Evolutionary conservation across 352 stramenopile genomes (phyloP).

Genomic region (Elongisporangium undulatum): DNA sequence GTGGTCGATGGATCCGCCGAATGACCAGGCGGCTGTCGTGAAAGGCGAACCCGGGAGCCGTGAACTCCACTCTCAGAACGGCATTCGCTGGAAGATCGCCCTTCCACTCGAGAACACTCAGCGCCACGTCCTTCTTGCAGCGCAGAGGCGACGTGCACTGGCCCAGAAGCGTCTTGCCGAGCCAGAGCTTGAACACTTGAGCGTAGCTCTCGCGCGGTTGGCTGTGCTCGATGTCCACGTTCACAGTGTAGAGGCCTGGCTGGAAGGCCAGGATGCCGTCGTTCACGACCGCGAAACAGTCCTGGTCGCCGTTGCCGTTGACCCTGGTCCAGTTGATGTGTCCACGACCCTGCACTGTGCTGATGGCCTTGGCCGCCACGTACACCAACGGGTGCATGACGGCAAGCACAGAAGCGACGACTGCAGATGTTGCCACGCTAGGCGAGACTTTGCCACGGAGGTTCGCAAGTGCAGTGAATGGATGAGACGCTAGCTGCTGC

Average conservation of each 20-base stretch:
- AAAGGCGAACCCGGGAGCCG: conserved; percentile 35
- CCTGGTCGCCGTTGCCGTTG: conserved; percentile 21
- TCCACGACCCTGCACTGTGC: conserved; percentile 26
- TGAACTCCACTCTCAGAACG: conserved; percentile 34
- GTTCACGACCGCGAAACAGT: conserved; percentile 28
- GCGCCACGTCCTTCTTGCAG: conserved; percentile 34
- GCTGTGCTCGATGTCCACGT: conserved; percentile 37
- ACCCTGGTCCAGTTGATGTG: conserved; percentile 35
- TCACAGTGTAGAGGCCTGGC: conserved; percentile 32
- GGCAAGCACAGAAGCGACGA: neutral
- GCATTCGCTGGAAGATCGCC: conserved; percentile 23
- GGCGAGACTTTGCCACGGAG: neutral
- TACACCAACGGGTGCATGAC: conserved; percentile 20
- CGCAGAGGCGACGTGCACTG: conserved; percentile 32
- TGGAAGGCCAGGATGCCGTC: conserved; percentile 22
- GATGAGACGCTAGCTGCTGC: neutral
- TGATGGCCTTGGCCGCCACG: conserved; percentile 26
- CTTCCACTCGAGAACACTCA: conserved; percentile 30
- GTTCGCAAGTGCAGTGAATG: neutral
- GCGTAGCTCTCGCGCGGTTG: conserved; percentile 32
- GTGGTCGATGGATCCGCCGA: conserved; percentile 13
- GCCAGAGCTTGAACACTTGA: conserved; percentile 31
- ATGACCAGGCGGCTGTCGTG: conserved; percentile 37
- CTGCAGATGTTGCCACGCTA: neutral
- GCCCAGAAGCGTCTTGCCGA: conserved; percentile 29